Base-by-base conservation (phyloP, 1,139 yeast species). In the Sugiyamaella castrensis region DNA sequence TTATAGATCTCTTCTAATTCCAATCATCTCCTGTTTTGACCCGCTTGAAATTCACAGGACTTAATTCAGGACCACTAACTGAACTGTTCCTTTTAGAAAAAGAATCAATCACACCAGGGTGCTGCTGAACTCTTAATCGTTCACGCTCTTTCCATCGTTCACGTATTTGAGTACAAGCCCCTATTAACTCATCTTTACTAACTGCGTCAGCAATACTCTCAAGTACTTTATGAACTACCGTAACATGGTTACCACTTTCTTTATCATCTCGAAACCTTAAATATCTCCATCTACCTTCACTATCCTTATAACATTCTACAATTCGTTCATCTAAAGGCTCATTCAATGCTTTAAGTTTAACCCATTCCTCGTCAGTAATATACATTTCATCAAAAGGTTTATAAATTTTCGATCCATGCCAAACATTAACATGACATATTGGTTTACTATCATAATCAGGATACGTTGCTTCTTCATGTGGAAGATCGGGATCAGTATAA, bases 201-300 rank as follows among this genome's bases (percentile, higher is more conserved):
- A 92, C 96, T 1, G 94, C 86, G 67, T 92, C 98, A 56, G 81
- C 79, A 43, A 94, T 92, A 64, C 95, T 84, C 54, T 82, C 80
- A 46, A 91, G 69, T 38, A 92, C 91, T 62, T 85, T 91, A 51
- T 81, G 82, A 11, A 89, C 96, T 16, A 87, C 88, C 15, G 82
- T 72, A 4, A 81, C 67, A 66, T 88, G 96, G 65, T 94, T 94
- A 9, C 95, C 98, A 61, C 86, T 84, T 24, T 79, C 69, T 64
- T 94, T 94, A 65, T 94, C 99, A 67, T 92, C 96, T 64, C 99
- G 76, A 67, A 92, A 92, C 51, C 99, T 75, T 51, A 92, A 68
- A 74, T 87, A 77, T 53, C 82, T 81, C 98, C 98, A 94, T 47
- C 74, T 77, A 1, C 83, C 83, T 46, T 77, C 73, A 26, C 72